Base-by-base conservation (phyloP, 2,329 filamentous ascomycete genomes). In the Cladosporium velox region DNA sequence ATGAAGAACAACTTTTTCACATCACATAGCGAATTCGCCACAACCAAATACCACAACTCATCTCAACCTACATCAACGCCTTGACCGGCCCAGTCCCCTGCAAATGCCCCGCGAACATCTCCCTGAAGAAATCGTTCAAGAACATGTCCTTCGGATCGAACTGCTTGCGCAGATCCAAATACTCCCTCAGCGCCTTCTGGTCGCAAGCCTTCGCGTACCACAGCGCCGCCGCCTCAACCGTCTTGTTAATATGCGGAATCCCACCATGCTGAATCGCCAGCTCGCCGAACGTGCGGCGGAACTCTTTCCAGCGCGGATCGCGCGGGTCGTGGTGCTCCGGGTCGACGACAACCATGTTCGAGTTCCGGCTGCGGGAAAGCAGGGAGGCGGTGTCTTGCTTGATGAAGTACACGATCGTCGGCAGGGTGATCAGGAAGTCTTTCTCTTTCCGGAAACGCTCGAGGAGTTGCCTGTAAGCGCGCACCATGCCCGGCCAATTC, bases 231-330 rank as follows among this genome's bases (percentile, higher is more conserved):
- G 44, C 58, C 30, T 67, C 66, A 4, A 64, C 55, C 28, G 66
- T 67, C 63, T 65, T 67, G 24, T 67, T 67, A 14, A 65, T 59
- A 44, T 67, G 66, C 41, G 63, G 58, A 47, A 67, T 67, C 2
- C 66, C 66, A 21, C 63, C 66, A 38, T 67, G 66, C 58, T 67
- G 30, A 2, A 51, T 59, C 30, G 66, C 66, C 38, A 67, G 14
- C 38, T 62, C 49, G 18, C 58, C 52, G 15, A 67, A 67, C 3
- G 66, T 58, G 26, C 52, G 38, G 1, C 66, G 55, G 21, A 67
- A 67, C 8, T 61, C 34, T 49, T 65, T 60, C 66, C 66, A 67
- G 24, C 28, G 55, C 4, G 49, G 47, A 5, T 67, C 63, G 5
- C 15, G 38, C 21, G 63, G 58, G 21, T 67, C 59, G 49, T 62